A percentile compares a stretch with the other conserved stretches of the same genome.
phyloP scores from a whole-genome alignment of 192 early-diverging fungal species.

The Umbelopsis ramanniana region DNA sequence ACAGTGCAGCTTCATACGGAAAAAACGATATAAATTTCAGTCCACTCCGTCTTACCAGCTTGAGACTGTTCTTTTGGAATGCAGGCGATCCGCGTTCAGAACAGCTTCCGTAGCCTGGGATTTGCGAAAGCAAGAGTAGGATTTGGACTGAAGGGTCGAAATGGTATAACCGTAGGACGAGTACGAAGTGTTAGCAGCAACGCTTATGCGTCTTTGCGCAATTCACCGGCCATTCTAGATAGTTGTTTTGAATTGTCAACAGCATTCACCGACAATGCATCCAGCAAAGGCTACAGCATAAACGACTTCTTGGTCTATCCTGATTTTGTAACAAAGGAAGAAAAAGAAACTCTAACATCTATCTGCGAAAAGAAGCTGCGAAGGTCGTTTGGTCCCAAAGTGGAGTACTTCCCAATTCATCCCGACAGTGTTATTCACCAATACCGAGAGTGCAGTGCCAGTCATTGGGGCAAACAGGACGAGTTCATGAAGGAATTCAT shows the following conservation, averaged over 20 bases:
- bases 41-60: no score
- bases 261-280: not conserved
- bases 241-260: not conserved
- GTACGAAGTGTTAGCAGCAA: not conserved
- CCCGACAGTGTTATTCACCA: slow-evolving; percentile 79
- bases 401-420: slow-evolving; percentile 69
- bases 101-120: not conserved
- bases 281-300: not conserved
- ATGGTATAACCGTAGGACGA: not conserved
- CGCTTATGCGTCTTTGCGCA: not conserved
- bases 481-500: slow-evolving; percentile 55
- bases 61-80: not conserved
- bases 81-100: not conserved
- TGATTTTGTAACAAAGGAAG: slow-evolving; percentile 40
- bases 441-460: slow-evolving; percentile 72
- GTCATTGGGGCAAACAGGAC: slow-evolving; percentile 57
- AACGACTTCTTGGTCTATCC: slow-evolving; percentile 52
- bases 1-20: no score
- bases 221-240: not conserved
- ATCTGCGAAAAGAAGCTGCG: slow-evolving; percentile 50
- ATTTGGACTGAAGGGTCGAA: not conserved
- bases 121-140: not conserved
- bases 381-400: slow-evolving; percentile 45
- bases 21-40: no score
- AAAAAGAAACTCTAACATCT: slow-evolving; percentile 44